A percentile compares a stretch with the other conserved stretches of the same genome.
phyloP scores from a whole-genome alignment of 345 rosid genomes.

The Reutealis trisperma region DNA sequence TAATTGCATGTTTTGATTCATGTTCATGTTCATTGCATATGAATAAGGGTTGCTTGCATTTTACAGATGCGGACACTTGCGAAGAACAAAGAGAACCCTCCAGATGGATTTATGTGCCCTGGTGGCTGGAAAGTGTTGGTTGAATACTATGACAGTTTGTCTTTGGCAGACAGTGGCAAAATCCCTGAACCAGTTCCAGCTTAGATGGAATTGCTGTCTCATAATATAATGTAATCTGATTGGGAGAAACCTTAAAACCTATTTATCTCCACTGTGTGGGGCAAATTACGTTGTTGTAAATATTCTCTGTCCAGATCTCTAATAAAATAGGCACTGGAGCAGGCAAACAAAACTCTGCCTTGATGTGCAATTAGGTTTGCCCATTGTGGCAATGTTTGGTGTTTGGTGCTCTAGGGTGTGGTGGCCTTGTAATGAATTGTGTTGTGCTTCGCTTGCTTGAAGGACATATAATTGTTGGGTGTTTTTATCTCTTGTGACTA shows the following conservation, averaged over 20 bases:
- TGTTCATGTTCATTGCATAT: neutral
- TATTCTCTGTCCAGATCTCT: slow-evolving; percentile 20
- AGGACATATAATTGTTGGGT: slow-evolving; percentile 13
- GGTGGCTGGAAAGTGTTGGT: slow-evolving; percentile 94
- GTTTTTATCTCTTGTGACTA: neutral
- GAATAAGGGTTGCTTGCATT: slow-evolving; percentile 17
- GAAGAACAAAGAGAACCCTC: slow-evolving; percentile 88
- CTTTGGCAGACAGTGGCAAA: slow-evolving; percentile 51
- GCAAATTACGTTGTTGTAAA: slow-evolving; percentile 8
- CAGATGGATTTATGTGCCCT: slow-evolving; percentile 97
- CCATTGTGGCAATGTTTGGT: slow-evolving; percentile 3
- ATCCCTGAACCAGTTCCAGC: slow-evolving; percentile 62
- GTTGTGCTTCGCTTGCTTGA: slow-evolving; percentile 21
- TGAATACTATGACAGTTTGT: slow-evolving; percentile 77
- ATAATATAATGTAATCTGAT: slow-evolving; percentile 19
- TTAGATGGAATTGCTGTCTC: slow-evolving; percentile 37
- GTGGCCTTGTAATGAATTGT: slow-evolving; percentile 30
- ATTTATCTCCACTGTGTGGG: slow-evolving; percentile 21
- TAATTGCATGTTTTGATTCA: neutral
- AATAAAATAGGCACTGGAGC: slow-evolving; percentile 34
- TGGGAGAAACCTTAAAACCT: slow-evolving; percentile 25
- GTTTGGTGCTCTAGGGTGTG: slow-evolving; percentile 1
- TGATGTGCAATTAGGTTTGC: slow-evolving; percentile 32
- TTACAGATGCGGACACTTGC: slow-evolving; percentile 89
- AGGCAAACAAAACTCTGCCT: slow-evolving; percentile 28